Evolutionary conservation across 1,139 yeast species (phyloP), one percentile per base, ranked within the genome.

Genomic region (Geotrichum carabidarum): DNA sequence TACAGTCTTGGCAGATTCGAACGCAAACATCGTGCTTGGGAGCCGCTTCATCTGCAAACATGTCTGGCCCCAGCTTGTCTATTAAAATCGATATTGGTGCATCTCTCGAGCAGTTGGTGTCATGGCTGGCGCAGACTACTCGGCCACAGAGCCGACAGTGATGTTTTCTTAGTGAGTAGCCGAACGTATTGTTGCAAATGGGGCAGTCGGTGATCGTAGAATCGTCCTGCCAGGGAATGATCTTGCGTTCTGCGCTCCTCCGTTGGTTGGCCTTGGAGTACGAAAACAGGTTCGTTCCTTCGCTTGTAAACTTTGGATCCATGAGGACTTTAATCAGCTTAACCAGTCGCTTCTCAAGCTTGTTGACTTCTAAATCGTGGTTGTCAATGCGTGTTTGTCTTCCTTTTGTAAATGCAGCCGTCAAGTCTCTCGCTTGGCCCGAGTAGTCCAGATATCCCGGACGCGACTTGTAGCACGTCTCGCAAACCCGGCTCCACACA

Each of bases 111-210:
- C 98, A 91, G 5, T 75, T 79, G 0, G 77, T 74, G 1, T 63
- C 63, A 0, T 78, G 65, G 63, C 84, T 85, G 41, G 86, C 95
- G 71, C 98, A 91, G 0, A 89, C 90, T 1, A 86, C 79, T 35
- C 71, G 67, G 0, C 98, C 98, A 72, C 98, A 93, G 36, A 88
- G 68, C 36, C 96, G 74, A 67, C 96, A 89, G 66, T 89, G 97
- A 66, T 93, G 98, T 62, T 87, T 89, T 55, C 96, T 74, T 18
- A 81, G 66, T 5, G 84, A 67, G 48, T 86, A 71, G 32, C 76
- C 76, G 67, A 89, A 93, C 38, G 67, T 64, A 11, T 76, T 73
- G 22, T 73, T 68, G 63, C 99, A 93, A 4, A 87, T 73, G 3
- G 80, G 75, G 66, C 99, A 93, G 57, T 75, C 72, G 0, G 73